These are phyloP conservation scores for Elongisporangium senticosum DNA, from an alignment of 352 stramenopile species.

Conservation along the genomic window DNA sequence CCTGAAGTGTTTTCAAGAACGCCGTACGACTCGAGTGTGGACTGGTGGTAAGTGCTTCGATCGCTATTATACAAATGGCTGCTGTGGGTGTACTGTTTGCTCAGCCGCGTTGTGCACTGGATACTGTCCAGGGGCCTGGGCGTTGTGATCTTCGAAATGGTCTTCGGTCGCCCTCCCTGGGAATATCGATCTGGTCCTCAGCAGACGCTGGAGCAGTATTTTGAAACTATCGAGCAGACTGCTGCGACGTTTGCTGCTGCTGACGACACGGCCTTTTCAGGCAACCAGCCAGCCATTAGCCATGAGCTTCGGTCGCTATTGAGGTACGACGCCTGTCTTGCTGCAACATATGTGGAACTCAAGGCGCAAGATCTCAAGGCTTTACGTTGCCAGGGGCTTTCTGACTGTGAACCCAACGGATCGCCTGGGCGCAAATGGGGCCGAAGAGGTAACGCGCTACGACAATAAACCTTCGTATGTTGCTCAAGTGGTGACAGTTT, in stretches of 20 bases:
- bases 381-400: background rate
- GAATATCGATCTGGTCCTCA: slow-evolving; percentile 40
- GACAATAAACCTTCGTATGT: background rate
- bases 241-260: background rate
- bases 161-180: slow-evolving; percentile 55
- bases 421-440: slow-evolving; percentile 35
- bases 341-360: background rate
- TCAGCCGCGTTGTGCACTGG: background rate
- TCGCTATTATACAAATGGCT: background rate
- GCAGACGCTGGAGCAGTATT: slow-evolving; percentile 23
- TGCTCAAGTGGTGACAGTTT: background rate
- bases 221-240: slow-evolving; percentile 20
- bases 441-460: slow-evolving; percentile 16
- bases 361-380: background rate
- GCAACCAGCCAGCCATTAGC: slow-evolving; percentile 3
- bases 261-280: background rate
- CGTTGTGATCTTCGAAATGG: slow-evolving; percentile 76
- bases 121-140: slow-evolving; percentile 41
- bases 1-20: slow-evolving; percentile 51
- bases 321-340: slow-evolving; percentile 11
- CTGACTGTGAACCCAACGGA: slow-evolving; percentile 29
- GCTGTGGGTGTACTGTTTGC: background rate
- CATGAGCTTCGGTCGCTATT: slow-evolving; percentile 22
- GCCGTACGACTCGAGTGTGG: slow-evolving; percentile 27
- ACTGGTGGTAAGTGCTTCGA: slow-evolving; percentile 59